Evolutionary conservation across 106 monocot species (phyloP).

Genomic region (Iris macrosiphon): DNA sequence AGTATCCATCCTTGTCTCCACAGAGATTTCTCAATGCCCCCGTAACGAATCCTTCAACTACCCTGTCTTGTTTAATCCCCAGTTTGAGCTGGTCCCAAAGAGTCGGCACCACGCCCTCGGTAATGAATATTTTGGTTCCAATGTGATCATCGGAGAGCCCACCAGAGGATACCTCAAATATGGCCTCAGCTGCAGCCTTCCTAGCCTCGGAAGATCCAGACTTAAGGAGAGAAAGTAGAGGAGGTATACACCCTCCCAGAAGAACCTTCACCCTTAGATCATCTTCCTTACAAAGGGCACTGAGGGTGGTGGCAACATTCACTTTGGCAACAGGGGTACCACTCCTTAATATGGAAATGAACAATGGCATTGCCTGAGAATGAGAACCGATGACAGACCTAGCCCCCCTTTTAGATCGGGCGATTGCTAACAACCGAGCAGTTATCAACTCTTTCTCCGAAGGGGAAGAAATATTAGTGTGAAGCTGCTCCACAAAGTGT

Average conservation of each 20-base stretch:
- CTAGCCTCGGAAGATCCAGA: constrained; percentile 48
- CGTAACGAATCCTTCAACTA: constrained; percentile 73
- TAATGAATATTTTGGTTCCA: constrained; percentile 81
- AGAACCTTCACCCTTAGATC: constrained; percentile 69
- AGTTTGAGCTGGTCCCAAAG: constrained; percentile 70
- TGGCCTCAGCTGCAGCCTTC: constrained; percentile 81
- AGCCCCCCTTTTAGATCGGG: constrained; percentile 41
- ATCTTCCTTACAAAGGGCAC: constrained; percentile 73
- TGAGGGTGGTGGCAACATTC: constrained; percentile 56
- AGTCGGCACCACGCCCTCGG: constrained; percentile 85
- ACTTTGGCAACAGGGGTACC: constrained; percentile 54
- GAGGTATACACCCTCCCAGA: constrained; percentile 73
- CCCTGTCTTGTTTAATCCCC: constrained; percentile 43
- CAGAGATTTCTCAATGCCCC: constrained; percentile 81
- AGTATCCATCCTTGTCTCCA: constrained; percentile 79
- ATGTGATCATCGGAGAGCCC: constrained; percentile 82
- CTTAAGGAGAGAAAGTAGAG: constrained; percentile 59
- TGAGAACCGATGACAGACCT: constrained; percentile 61
- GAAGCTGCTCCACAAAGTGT: constrained; percentile 63
- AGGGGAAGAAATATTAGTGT: constrained; percentile 50
- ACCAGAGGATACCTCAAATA: constrained; percentile 68
- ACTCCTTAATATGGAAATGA: constrained; percentile 64
- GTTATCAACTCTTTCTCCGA: constrained; percentile 55
- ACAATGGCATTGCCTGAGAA: constrained; percentile 75
- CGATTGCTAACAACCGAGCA: constrained; percentile 35